Evolutionary conservation across 2,329 filamentous ascomycete genomes (phyloP).

Genomic region (Pyricularia sp.): DNA sequence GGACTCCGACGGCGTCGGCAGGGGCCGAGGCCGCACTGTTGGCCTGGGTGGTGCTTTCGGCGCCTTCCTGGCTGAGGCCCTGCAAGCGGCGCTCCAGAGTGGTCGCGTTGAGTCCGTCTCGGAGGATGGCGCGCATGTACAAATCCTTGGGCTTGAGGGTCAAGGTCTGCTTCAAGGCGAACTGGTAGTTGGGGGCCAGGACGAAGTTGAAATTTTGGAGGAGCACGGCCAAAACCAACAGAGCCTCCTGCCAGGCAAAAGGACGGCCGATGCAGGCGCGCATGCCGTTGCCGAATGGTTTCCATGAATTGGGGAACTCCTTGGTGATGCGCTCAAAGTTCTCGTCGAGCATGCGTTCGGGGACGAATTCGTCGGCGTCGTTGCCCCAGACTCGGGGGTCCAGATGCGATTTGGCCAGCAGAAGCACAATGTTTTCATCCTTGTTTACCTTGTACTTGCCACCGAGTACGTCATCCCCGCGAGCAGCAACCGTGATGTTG

Average conservation of each 20-base stretch:
- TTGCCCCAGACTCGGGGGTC: constrained; percentile 57
- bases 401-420: constrained; percentile 46
- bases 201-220: constrained; percentile 65
- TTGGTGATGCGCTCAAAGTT: constrained; percentile 60
- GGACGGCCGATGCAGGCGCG: constrained; percentile 61
- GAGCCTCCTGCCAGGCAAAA: constrained; percentile 67
- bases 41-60: background rate
- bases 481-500: constrained; percentile 25
- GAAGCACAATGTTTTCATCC: constrained; percentile 35
- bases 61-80: constrained; percentile 11
- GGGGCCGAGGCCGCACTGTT: background rate
- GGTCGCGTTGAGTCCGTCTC: constrained; percentile 47
- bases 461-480: constrained; percentile 38
- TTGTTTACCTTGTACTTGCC: constrained; percentile 54
- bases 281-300: constrained; percentile 53
- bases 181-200: constrained; percentile 48
- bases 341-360: constrained; percentile 64
- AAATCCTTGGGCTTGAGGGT: constrained; percentile 55
- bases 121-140: constrained; percentile 44
- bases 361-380: constrained; percentile 56
- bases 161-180: constrained; percentile 42
- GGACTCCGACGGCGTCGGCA: constrained; percentile 17
- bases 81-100: constrained; percentile 32
- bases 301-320: constrained; percentile 52
- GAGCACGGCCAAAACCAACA: constrained; percentile 52